Evolutionary conservation across 257 asterid genomes (phyloP).

Genomic region (Capsicum chinense): DNA sequence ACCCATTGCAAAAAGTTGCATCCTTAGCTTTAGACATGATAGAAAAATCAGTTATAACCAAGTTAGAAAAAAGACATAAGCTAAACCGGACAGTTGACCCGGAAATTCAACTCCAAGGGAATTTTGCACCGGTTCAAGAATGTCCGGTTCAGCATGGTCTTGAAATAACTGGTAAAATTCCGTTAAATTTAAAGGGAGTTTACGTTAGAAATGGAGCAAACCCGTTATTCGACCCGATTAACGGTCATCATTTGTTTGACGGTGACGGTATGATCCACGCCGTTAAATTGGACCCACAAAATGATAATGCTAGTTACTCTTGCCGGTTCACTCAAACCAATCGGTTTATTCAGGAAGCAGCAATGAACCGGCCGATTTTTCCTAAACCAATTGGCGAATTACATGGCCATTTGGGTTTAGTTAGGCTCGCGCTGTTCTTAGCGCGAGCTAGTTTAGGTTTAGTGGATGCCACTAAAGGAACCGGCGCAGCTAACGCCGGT

Average conservation of each 20-base stretch:
- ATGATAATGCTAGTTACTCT: constrained; percentile 50
- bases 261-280: constrained; percentile 80
- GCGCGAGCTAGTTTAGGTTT: constrained; percentile 46
- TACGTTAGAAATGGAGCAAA: constrained; percentile 69
- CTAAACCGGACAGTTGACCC: constrained; percentile 58
- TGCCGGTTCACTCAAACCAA: constrained; percentile 61
- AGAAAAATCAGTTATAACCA: constrained; percentile 42
- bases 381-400: constrained; percentile 69
- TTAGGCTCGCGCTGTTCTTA: no score
- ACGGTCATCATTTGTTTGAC: constrained; percentile 71
- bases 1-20: constrained; percentile 52
- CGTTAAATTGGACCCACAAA: constrained; percentile 36
- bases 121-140: constrained; percentile 66
- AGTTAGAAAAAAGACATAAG: constrained; percentile 44
- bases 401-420: constrained; percentile 60
- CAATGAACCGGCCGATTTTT: constrained; percentile 51
- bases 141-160: constrained; percentile 58
- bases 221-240: constrained; percentile 50
- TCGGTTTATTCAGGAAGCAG: constrained; percentile 52
- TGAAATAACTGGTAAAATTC: constrained; percentile 55
- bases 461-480: constrained; percentile 38
- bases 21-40: constrained; percentile 50
- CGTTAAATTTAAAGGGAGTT: constrained; percentile 45
- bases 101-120: constrained; percentile 60
- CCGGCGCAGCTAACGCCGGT: constrained; percentile 60